phyloP scores from a whole-genome alignment of 345 rosid species.

The Eucalyptus polybractea region DNA sequence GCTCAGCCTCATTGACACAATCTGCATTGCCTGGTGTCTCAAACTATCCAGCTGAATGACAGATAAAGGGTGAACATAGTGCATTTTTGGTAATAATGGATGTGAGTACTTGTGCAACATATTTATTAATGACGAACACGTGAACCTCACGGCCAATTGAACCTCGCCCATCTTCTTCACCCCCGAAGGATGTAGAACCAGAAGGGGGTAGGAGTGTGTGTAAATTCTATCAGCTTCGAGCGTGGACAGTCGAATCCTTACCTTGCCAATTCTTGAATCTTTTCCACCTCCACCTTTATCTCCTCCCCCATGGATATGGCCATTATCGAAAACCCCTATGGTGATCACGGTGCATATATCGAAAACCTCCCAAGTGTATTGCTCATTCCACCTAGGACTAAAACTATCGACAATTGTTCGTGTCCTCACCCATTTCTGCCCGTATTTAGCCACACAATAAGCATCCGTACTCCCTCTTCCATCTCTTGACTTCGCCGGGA shows the following conservation, averaged over 20 bases:
- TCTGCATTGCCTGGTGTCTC: slow-evolving; percentile 91
- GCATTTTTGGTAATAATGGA: slow-evolving; percentile 91
- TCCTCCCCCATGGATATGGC: slow-evolving; percentile 53
- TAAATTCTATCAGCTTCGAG: slow-evolving; percentile 87
- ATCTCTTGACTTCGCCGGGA: slow-evolving; percentile 82
- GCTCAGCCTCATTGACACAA: slow-evolving; percentile 74
- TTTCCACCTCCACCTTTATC: slow-evolving; percentile 35
- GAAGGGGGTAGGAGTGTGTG: slow-evolving; percentile 86
- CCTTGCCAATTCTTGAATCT: slow-evolving; percentile 84
- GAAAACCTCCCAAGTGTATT: slow-evolving; percentile 96
- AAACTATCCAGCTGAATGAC: slow-evolving; percentile 83
- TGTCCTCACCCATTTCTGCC: slow-evolving; percentile 96
- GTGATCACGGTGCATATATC: slow-evolving; percentile 93
- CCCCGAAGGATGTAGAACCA: slow-evolving; percentile 77
- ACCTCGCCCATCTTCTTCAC: slow-evolving; percentile 91
- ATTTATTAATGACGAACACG: slow-evolving; percentile 62
- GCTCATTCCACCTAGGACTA: slow-evolving; percentile 92
- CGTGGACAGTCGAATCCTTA: slow-evolving; percentile 84
- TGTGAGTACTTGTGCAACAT: slow-evolving; percentile 88
- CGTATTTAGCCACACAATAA: slow-evolving; percentile 94
- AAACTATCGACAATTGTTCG: slow-evolving; percentile 82
- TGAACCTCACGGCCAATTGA: slow-evolving; percentile 81
- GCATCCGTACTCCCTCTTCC: slow-evolving; percentile 91
- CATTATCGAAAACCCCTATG: slow-evolving; percentile 85
- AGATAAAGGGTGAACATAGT: slow-evolving; percentile 80